A percentile compares a stretch with the other conserved stretches of the same genome.
Evolutionary conservation across 73 alveolate species (phyloP).

Genomic region (Symbiodinium natans): DNA sequence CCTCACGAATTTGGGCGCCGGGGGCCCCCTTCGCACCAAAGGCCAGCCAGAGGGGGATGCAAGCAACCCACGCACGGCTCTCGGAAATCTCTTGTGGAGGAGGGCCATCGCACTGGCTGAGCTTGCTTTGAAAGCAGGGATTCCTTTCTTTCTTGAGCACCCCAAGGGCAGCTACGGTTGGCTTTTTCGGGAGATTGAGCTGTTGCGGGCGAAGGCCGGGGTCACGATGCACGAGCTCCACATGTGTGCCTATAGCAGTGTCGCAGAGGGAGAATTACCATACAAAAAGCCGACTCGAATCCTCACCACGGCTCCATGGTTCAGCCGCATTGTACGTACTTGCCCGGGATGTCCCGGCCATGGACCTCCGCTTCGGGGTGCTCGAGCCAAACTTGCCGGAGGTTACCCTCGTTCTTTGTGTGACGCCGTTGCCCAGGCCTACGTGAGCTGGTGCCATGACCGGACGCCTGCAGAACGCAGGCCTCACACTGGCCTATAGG

Average conservation of each 20-base stretch:
- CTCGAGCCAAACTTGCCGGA: not conserved
- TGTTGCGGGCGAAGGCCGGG: not conserved
- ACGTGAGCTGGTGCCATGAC: not conserved
- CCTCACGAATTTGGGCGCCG: not conserved
- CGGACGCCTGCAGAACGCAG: not conserved
- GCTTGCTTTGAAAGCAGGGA: not conserved
- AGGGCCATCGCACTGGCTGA: not conserved
- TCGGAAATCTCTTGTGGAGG: not conserved
- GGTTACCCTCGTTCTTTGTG: slow-evolving; percentile 1
- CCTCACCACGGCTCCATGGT: not conserved
- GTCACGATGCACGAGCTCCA: too few species aligned
- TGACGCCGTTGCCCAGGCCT: not conserved
- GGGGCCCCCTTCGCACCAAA: not conserved
- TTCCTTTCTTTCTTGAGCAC: too few species aligned
- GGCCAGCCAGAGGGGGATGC: too few species aligned
- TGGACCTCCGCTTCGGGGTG: slow-evolving; percentile 30
- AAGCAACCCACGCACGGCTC: not conserved
- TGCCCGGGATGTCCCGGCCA: not conserved
- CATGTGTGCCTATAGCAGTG: not conserved
- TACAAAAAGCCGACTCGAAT: not conserved
- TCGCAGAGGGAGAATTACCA: not conserved
- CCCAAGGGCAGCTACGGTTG: too few species aligned
- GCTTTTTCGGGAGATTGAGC: not conserved
- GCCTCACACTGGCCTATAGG: not conserved
- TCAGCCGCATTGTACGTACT: not conserved